Evolutionary conservation across 2,329 filamentous ascomycete genomes (phyloP).

Genomic region (Talaromyces sp.): DNA sequence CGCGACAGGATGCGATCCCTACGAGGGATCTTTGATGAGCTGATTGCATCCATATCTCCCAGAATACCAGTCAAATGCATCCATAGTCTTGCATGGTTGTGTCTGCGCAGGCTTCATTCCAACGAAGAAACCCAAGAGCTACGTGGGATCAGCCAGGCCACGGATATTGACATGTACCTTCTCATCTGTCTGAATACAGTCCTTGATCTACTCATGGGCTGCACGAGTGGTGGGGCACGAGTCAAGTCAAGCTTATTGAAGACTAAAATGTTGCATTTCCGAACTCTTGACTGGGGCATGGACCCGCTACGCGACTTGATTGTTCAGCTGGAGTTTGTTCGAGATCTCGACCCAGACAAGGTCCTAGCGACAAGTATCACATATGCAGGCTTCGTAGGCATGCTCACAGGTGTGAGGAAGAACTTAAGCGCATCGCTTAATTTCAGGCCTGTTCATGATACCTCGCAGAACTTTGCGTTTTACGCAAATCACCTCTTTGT

Average conservation of each 20-base stretch:
- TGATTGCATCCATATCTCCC: slow-evolving; percentile 43
- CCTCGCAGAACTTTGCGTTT: slow-evolving; percentile 45
- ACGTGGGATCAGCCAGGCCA: slow-evolving; percentile 56
- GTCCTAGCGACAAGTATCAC: slow-evolving; percentile 52
- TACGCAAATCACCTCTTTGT: slow-evolving; percentile 56
- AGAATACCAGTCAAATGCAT: slow-evolving; percentile 30
- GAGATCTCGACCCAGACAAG: slow-evolving; percentile 30
- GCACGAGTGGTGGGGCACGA: slow-evolving; percentile 59
- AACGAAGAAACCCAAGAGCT: slow-evolving; percentile 64
- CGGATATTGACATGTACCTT: slow-evolving; percentile 60
- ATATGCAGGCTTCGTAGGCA: slow-evolving; percentile 55
- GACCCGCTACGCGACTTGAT: slow-evolving; percentile 52
- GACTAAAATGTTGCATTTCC: slow-evolving; percentile 41
- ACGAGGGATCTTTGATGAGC: slow-evolving; percentile 54
- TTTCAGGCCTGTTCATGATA: slow-evolving; percentile 55
- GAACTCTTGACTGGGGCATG: slow-evolving; percentile 59
- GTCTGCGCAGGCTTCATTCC: slow-evolving; percentile 55
- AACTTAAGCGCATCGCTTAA: slow-evolving; percentile 55
- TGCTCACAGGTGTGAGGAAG: slow-evolving; percentile 52
- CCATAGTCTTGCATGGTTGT: slow-evolving; percentile 46
- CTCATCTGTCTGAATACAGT: slow-evolving; percentile 66
- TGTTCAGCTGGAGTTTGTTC: slow-evolving; percentile 57
- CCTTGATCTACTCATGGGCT: slow-evolving; percentile 66
- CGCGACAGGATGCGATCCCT: slow-evolving; percentile 49
- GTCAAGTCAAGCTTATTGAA: slow-evolving; percentile 11